Base-by-base conservation (phyloP, 768 basidiomycete genomes). In the Tylopilus sp. region DNA sequence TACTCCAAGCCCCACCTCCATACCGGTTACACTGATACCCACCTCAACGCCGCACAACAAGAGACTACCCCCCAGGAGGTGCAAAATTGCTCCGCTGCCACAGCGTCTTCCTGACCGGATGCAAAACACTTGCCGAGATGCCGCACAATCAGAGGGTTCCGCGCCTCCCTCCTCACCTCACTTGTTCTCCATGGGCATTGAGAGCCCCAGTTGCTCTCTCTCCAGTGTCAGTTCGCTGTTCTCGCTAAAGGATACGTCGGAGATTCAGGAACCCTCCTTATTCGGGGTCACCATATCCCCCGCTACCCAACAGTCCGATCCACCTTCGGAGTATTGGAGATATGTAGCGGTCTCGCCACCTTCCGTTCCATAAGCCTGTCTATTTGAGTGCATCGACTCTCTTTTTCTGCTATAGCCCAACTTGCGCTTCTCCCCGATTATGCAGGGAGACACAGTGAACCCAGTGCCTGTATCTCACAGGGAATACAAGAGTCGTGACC, bases 21-120 rank as follows among this genome's bases (percentile, higher is more conserved):
- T 28, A 40, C 41, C 45, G 2, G 19, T 40, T 6, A 64, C 62
- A 10, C 34, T 64, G 40, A 37, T 64, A 8, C 50, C 62, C 0
- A 7, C 6, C 9, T 48, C 36, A 2, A 1, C 5, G 1, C n/a
- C 51, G 29, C 6, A 2, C 6, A 21, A 22, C 13, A 53, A 26
- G 30, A 49, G 13, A 21, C 6, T 11, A 2, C 16, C 22, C 8
- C 14, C 1, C 5, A 3, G 17, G 9, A 47, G 50, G 12, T 50
- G 50, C 14, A 63, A 58, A 41, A 53, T 17, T 21, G 26, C 31
- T 2, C 41, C 51, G 0, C 31, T 64, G 19, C 63, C 59, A 1
- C 53, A n/a, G 33, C 52, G 48, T 42, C 46, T 44, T n/a, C 51
- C 53, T 0, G 29, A 21, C n/a, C 50, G 28, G 43, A 36, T 11